A percentile compares a stretch with the other conserved stretches of the same genome.
Conservation (phyloP, 306 rosid species). For the Trifolium pratense region DNA sequence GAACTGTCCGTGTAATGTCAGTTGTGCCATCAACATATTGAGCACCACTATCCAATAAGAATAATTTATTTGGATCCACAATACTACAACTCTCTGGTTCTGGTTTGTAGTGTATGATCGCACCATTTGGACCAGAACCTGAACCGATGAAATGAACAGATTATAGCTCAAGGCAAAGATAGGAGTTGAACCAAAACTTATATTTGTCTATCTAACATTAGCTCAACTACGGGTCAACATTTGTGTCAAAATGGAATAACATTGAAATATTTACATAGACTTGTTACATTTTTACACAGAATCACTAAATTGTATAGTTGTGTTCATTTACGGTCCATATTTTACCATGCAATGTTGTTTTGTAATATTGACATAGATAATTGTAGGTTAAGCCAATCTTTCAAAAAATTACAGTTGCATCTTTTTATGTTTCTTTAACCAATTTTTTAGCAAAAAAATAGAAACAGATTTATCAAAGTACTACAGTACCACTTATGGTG, state of each 20-base stretch:
- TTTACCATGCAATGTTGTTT: not conserved
- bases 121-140: conserved; percentile 96
- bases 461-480: conserved; percentile 32
- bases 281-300: conserved; percentile 30
- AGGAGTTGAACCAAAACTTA: conserved; percentile 22
- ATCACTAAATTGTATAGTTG: conserved; percentile 12
- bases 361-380: conserved; percentile 12
- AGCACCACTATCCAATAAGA: conserved; percentile 96
- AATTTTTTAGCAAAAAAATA: conserved; percentile 31
- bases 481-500: conserved; percentile 92
- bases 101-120: conserved; percentile 92
- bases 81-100: conserved; percentile 79
- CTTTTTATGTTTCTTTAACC: conserved; percentile 32
- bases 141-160: conserved; percentile 41
- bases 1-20: conserved; percentile 93
- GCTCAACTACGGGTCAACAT: not conserved
- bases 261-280: conserved; percentile 28
- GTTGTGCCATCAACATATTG: conserved; percentile 97
- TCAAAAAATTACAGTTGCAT: conserved; percentile 29
- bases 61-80: conserved; percentile 77
- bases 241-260: conserved; percentile 24
- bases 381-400: conserved; percentile 5
- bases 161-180: conserved; percentile 34
- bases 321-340: conserved; percentile 23
- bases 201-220: not conserved